Base-by-base conservation (phyloP, 257 asterid species). In the Anisodus acutangulus region DNA sequence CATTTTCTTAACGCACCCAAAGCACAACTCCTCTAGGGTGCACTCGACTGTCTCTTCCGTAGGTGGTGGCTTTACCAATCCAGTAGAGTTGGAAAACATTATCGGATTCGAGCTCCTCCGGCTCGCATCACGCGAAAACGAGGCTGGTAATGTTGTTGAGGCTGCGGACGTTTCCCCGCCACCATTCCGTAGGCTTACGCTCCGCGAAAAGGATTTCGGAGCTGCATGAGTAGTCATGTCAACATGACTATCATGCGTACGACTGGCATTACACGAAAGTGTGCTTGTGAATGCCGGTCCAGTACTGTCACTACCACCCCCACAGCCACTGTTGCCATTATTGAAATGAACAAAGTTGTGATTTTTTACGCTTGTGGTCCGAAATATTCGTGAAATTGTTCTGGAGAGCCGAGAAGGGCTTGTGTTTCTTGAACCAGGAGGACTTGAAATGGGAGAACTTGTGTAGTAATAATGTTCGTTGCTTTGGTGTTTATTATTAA, bases 1-100 rank as follows among this genome's bases (percentile, higher is more conserved):
- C 59, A 91, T 89, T 89, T 90, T 90, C 92, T 92, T 93, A 83
- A 89, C 57, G 85, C 95, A 89, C 41, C 98, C 98, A 55, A 92
- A 95, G 71, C 98, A 95, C 49, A 93, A 88, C 87, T 95, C 98
- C 82, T 95, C 96, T 12, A 95, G 93, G 31, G 93, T 91, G 89
- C 98, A 95, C 0, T 95, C 93, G 5, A 95, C 92, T 57, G 89
- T 90, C 85, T 80, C 62, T 83, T 88, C 93, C 87, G 87, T 86
- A 1, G 96, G 82, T 2, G 93, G 89, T 2, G 94, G 97, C 71
- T 90, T 95, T n/a, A 91, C 43, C 59, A 91, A 66, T 49, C 94
- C 94, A 16, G 74, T 78, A 1, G 97, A 94, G 89, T 85, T 91
- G 0, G 97, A 90, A 22, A 87, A 94, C 80, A 92, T 70, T 45